Evolutionary conservation across 2,329 filamentous ascomycete species (phyloP).

Genomic region (Pseudocercospora macadamiae): DNA sequence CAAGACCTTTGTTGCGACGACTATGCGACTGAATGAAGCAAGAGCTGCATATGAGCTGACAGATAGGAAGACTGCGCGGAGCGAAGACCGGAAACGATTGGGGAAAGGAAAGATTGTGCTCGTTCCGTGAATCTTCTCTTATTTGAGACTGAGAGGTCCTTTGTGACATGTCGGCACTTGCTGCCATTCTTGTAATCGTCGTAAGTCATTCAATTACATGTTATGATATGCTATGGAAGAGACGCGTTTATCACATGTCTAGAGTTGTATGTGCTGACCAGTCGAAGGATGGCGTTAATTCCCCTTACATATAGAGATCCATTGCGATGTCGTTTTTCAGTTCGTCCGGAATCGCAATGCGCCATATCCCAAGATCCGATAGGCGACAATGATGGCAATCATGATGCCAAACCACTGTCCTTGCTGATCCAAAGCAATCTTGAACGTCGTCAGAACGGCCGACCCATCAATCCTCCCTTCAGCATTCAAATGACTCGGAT

Average conservation of each 20-base stretch:
- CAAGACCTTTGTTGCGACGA: neutral
- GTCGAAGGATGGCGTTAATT: too few species aligned
- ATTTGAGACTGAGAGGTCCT: too few species aligned
- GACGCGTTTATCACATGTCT: too few species aligned
- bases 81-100: neutral
- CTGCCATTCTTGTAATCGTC: too few species aligned
- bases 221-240: too few species aligned
- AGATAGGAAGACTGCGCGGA: neutral
- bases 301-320: too few species aligned
- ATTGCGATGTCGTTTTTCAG: too few species aligned
- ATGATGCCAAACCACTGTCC: slow-evolving; percentile 78
- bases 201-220: too few species aligned
- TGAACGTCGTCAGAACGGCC: slow-evolving; percentile 70
- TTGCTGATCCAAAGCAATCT: slow-evolving; percentile 64
- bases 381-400: slow-evolving; percentile 73
- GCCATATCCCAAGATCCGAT: slow-evolving; percentile 69
- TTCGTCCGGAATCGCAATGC: slow-evolving; percentile 52
- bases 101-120: neutral
- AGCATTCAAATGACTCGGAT: slow-evolving; percentile 60
- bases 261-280: too few species aligned
- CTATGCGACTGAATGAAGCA: neutral
- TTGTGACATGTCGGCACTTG: too few species aligned
- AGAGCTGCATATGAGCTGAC: neutral
- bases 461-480: slow-evolving; percentile 72
- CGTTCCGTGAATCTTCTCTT: neutral